Base-by-base conservation (phyloP, 164 flowering plant species). In the Nymphaea colorata region DNA sequence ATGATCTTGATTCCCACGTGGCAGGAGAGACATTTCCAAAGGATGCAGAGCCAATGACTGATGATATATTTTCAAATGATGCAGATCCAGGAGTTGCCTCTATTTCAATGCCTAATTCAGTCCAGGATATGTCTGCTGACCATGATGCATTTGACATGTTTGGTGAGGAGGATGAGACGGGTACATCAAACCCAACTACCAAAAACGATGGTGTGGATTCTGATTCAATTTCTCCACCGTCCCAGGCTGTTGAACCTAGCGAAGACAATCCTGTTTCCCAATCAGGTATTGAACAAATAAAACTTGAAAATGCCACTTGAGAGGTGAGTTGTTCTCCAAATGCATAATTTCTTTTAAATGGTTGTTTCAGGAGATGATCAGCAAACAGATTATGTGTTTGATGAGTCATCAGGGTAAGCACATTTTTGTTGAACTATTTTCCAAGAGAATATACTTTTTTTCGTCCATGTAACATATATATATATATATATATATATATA, bases 321-420 rank as follows among this genome's bases (percentile, higher is more conserved):
- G 36, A 25, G 36, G 36, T 1, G 36, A 0, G 36, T 0, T 25
- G 36, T 25, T 25, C 36, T 25, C 36, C 36, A 25, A 25, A 25
- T 25, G 36, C 36, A 25, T 25, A 25, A 25, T 25, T 25, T 25
- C 36, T 25, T 25, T 25, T 25, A 6, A 7, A 47, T 47, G 0
- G 12, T 47, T 47, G 11, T 6, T 47, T 7, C 82, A 86, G 92
- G 72, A 77, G 84, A 70, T 71, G 77, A 74, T 64, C 16, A 65
- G 70, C 82, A 84, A 67, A 84, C 61, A 75, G 98, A 94, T 75
- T 94, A 86, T 76, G 85, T 86, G 2, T 91, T 72, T 67, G 98
- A 94, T 68, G 96, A 94, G 69, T 77, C 97, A 67, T 87, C 97
- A 68, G 98, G 98, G 98, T 94, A 87, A 69, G 78, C 57, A 61